Evolutionary conservation across 192 early-diverging fungal genomes (phyloP), one percentile per base, ranked within the genome.

Genomic region (Rhizoclosmatium globosum): DNA sequence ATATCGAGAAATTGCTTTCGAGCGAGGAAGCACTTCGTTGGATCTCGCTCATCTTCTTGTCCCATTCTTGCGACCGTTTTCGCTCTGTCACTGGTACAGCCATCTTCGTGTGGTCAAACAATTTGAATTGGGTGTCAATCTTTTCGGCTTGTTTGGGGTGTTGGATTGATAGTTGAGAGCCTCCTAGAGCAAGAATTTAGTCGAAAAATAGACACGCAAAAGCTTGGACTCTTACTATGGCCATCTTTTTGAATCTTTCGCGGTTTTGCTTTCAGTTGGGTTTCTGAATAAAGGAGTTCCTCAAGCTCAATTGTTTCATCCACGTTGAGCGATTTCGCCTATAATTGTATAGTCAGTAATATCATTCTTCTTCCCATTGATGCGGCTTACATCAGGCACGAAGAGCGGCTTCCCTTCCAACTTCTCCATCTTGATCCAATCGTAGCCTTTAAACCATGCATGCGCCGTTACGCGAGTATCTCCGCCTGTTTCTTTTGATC

Each of bases 271-370:
- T 94, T 92, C 21, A 99, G 88, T 1, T 96, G 97, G 66, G 97
- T 96, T 44, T 97, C 97, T 78, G 97, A 95, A 21, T 97, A 85
- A 43, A 99, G 83, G 43, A 98, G 87, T 74, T 99, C 97, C 75
- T 99, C 97, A 15, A 99, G 82, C 64, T 99, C 97, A 79, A 98
- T 92, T 39, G 95, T 94, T 6, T 95, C 94, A 87, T 99, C 97
- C 83, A 98, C 98, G 79, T 99, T 99, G 60, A 94, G 92, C 23
- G 90, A 85, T 80, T 97, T 95, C 64, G 89, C 84, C 94, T 95
- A 47, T 39, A 31, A 31, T 31, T 31, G 0, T 0, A 31, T 31
- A 31, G 31, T 31, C 31, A 31, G 31, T 31, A 31, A 31, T 31
- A 31, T 31, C 31, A 31, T 31, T 31, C 31, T 31, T 31, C 31